Conservation (phyloP, 2,329 filamentous ascomycete species). For the Sarocladium kiliense region DNA sequence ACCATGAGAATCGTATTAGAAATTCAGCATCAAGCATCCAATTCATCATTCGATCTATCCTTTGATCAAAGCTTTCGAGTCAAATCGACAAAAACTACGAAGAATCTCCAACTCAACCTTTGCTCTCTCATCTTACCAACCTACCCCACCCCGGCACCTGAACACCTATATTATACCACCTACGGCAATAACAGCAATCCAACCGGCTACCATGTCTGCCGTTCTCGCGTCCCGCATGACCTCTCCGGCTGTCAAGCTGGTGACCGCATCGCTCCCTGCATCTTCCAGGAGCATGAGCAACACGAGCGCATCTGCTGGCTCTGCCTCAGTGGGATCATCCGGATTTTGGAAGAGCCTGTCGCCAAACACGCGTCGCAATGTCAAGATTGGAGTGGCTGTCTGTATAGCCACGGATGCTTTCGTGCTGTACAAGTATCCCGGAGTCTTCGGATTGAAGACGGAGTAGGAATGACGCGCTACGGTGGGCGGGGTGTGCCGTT, state of each 20-base stretch:
- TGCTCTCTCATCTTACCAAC: too few species aligned
- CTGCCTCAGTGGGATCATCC: slow-evolving; percentile 1
- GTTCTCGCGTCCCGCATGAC: not conserved
- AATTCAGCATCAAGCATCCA: not conserved
- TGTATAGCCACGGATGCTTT: slow-evolving; percentile 19
- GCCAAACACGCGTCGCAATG: slow-evolving; percentile 20
- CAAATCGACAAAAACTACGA: too few species aligned
- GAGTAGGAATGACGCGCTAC: not conserved
- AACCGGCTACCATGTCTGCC: not conserved
- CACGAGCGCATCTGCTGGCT: slow-evolving; percentile 2
- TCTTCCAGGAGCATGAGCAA: slow-evolving; percentile 7
- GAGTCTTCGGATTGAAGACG: not conserved
- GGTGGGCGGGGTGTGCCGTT: too few species aligned
- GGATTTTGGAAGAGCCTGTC: slow-evolving; percentile 23
- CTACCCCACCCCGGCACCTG: not conserved
- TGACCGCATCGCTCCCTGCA: not conserved
- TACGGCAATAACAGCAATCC: not conserved
- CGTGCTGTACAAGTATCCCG: slow-evolving; percentile 20
- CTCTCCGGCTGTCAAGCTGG: slow-evolving; percentile 1
- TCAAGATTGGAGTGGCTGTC: slow-evolving; percentile 15
- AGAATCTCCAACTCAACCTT: too few species aligned
- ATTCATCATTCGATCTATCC: not conserved
- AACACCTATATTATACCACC: not conserved
- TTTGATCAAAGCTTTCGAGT: too few species aligned
- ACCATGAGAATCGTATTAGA: too few species aligned